These are phyloP conservation scores for Trichoderma brevicompactum DNA, from an alignment of 2,329 filamentous ascomycete genomes.

Conservation along the genomic window DNA sequence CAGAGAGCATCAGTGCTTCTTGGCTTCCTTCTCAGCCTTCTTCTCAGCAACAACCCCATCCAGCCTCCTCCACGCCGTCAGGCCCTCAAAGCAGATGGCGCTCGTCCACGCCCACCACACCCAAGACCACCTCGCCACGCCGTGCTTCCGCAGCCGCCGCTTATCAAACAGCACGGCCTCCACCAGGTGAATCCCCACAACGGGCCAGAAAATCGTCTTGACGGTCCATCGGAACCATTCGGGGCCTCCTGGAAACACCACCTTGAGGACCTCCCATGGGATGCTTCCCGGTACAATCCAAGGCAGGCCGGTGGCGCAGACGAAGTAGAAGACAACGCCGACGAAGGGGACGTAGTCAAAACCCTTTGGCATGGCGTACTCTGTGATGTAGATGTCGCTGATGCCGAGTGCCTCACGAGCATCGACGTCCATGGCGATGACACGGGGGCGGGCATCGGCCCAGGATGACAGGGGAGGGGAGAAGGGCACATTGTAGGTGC, in stretches of 20 bases:
- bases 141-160: slow-evolving; percentile 52
- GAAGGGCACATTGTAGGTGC: slow-evolving; percentile 62
- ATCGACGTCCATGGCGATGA: slow-evolving; percentile 71
- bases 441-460: slow-evolving; percentile 68
- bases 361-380: slow-evolving; percentile 48
- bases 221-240: slow-evolving; percentile 63
- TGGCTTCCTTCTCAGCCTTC: slow-evolving; percentile 45
- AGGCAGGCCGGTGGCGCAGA: slow-evolving; percentile 52
- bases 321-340: slow-evolving; percentile 58
- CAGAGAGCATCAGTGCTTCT: slow-evolving; percentile 43
- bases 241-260: slow-evolving; percentile 61
- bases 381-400: slow-evolving; percentile 49
- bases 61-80: slow-evolving; percentile 54
- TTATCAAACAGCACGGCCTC: slow-evolving; percentile 64
- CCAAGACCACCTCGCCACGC: slow-evolving; percentile 50
- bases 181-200: slow-evolving; percentile 65
- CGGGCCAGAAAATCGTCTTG: slow-evolving; percentile 59
- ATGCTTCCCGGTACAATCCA: slow-evolving; percentile 58
- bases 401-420: slow-evolving; percentile 64
- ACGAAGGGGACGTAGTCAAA: slow-evolving; percentile 59
- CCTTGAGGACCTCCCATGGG: slow-evolving; percentile 55
- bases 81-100: slow-evolving; percentile 60
- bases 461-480: slow-evolving; percentile 71
- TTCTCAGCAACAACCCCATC: slow-evolving; percentile 53
- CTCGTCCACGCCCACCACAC: slow-evolving; percentile 61